A percentile compares a stretch with the other conserved stretches of the same genome.
Conservation (phyloP, 129 eudicot genomes). For the Gnaphalium uliginosum region DNA sequence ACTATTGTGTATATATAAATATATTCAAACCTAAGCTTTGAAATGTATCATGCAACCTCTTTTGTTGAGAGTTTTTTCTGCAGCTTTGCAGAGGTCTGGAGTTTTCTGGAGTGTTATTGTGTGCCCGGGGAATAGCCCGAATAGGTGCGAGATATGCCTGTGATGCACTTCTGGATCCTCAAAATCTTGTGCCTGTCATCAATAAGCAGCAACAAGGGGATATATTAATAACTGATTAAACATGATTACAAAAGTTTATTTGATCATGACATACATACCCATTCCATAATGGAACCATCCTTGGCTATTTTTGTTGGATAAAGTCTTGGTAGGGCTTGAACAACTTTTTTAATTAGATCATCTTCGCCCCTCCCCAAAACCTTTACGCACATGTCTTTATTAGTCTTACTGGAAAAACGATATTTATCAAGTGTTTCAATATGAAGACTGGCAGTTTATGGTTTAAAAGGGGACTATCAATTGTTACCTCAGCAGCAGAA, state of each 20-base stretch:
- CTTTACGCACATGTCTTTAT: conserved; percentile 10
- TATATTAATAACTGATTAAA: background rate
- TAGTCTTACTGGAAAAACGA: background rate
- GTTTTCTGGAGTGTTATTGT: conserved; percentile 49
- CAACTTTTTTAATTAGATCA: conserved; percentile 53
- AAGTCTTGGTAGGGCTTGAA: conserved; percentile 55
- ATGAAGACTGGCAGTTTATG: background rate
- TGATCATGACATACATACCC: conserved; percentile 42
- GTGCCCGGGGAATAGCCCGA: conserved; percentile 65
- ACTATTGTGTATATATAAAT: background rate
- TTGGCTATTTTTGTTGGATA: conserved; percentile 46
- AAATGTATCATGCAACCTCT: conserved; percentile 35
- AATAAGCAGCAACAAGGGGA: background rate
- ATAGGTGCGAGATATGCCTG: conserved; percentile 54
- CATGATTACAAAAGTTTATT: background rate
- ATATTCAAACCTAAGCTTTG: background rate
- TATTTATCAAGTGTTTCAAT: background rate
- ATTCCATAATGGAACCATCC: conserved; percentile 78
- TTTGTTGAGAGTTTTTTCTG: conserved; percentile 41
- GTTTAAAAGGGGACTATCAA: background rate
- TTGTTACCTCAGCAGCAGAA: conserved; percentile 57
- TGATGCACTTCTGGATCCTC: conserved; percentile 28
- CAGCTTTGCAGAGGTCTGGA: conserved; percentile 64
- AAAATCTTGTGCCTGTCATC: conserved; percentile 51
- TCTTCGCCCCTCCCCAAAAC: conserved; percentile 48